Conservation (phyloP, 2,329 filamentous ascomycete genomes). For the Xylaria sp. region DNA sequence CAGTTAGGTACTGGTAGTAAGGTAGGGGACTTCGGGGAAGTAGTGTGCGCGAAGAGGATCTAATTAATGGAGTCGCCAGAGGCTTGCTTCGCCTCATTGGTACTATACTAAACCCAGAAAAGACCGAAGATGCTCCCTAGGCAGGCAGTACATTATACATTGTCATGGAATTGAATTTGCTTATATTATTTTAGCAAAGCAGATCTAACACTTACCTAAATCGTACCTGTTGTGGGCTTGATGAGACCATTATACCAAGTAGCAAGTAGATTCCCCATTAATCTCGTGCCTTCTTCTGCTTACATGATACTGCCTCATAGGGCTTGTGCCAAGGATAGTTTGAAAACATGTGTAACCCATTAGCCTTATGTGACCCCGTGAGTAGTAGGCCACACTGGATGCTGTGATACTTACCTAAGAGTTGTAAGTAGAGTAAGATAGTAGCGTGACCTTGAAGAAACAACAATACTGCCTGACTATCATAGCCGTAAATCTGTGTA, state of each 20-base stretch:
- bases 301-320: background rate
- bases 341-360: background rate
- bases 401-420: background rate
- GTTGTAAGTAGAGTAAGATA: background rate
- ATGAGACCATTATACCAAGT: slow-evolving; percentile 7
- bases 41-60: slow-evolving; percentile 36
- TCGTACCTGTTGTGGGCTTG: slow-evolving; percentile 2
- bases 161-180: background rate
- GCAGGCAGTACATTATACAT: too few species aligned
- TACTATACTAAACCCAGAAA: slow-evolving; percentile 40
- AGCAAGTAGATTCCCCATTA: background rate
- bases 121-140: slow-evolving; percentile 35
- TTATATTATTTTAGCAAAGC: background rate
- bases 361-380: background rate
- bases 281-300: background rate
- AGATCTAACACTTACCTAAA: background rate
- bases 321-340: background rate
- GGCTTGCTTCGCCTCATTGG: slow-evolving; percentile 43
- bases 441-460: background rate
- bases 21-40: slow-evolving; percentile 14
- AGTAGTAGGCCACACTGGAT: background rate
- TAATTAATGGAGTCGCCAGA: slow-evolving; percentile 45
- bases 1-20: too few species aligned
- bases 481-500: background rate
- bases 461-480: background rate